Percentiles rank a stretch among this genome's conserved stretches.
phyloP scores from a whole-genome alignment of 2,329 filamentous ascomycete species.

The Madurella mycetomatis region DNA sequence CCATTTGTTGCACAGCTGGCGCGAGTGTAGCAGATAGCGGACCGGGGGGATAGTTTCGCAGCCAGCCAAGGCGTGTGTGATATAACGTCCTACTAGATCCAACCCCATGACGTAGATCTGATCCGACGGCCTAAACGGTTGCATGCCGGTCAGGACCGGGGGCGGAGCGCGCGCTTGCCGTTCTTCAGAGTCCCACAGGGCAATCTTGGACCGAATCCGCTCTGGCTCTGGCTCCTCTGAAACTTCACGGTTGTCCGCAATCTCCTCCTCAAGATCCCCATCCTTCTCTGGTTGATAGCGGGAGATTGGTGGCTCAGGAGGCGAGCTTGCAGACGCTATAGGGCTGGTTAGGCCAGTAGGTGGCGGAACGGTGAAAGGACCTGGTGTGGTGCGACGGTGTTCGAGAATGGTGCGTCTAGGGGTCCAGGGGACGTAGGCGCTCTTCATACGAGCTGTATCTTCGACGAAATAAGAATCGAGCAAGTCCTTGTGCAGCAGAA shows the following conservation, averaged over 20 bases:
- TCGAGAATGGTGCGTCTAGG: not conserved
- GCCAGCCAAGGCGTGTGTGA: conserved; percentile 30
- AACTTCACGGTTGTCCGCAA: not conserved
- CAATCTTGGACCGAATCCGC: conserved; percentile 13
- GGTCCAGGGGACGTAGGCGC: not conserved
- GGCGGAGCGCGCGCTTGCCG: not conserved
- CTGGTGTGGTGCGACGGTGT: not conserved
- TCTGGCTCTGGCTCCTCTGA: not conserved
- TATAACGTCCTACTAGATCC: conserved; percentile 27
- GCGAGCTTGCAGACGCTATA: not conserved
- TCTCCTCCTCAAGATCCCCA: not conserved
- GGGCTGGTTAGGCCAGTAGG: not conserved
- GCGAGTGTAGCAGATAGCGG: conserved; percentile 27
- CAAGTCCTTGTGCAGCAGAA: not conserved
- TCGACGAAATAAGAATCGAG: not conserved
- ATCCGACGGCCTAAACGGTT: conserved; percentile 17
- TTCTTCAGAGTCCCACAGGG: conserved; percentile 14
- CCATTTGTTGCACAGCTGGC: conserved; percentile 26
- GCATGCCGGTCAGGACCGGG: not conserved
- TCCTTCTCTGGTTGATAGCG: not conserved
- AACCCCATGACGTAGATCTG: conserved; percentile 29
- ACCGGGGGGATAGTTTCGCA: conserved; percentile 28
- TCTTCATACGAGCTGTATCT: not conserved
- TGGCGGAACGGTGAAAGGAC: not conserved
- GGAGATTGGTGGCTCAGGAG: no score